phyloP scores from a whole-genome alignment of 257 asterid genomes.

The Avicennia marina region DNA sequence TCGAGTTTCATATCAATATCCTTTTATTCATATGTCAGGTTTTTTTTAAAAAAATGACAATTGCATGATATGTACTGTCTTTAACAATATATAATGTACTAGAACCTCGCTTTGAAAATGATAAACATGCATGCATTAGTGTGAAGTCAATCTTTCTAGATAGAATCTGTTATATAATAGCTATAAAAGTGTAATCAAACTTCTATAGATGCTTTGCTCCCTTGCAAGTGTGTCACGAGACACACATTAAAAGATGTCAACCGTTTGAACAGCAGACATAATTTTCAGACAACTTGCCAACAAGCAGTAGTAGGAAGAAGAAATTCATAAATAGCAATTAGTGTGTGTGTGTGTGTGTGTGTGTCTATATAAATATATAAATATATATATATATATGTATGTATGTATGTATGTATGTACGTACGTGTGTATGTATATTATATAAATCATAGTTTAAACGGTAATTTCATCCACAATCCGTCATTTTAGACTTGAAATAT shows the following conservation, averaged over 20 bases:
- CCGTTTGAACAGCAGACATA: not conserved
- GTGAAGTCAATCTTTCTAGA: not conserved
- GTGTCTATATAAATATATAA: no score
- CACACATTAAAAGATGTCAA: constrained; percentile 13
- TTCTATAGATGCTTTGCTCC: constrained; percentile 14
- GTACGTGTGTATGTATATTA: no score
- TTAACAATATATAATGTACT: not conserved
- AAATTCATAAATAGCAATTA: no score
- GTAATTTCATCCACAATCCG: constrained; percentile 5
- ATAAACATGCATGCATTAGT: constrained; percentile 16
- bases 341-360: no score
- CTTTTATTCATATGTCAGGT: no score
- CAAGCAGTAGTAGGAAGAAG: no score
- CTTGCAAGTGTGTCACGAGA: constrained; percentile 18
- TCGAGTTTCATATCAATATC: no score
- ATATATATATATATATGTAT: no score
- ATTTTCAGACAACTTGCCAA: not conserved
- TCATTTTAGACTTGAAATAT: constrained; percentile 18
- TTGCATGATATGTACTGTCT: no score
- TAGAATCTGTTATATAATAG: constrained; percentile 5
- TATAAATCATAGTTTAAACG: not conserved
- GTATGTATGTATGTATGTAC: no score
- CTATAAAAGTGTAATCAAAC: constrained; percentile 2
- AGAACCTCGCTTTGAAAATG: constrained; percentile 9
- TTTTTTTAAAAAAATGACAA: no score